phyloP scores from a whole-genome alignment of 495 filamentous ascomycete genomes.

The Tuber indicum region DNA sequence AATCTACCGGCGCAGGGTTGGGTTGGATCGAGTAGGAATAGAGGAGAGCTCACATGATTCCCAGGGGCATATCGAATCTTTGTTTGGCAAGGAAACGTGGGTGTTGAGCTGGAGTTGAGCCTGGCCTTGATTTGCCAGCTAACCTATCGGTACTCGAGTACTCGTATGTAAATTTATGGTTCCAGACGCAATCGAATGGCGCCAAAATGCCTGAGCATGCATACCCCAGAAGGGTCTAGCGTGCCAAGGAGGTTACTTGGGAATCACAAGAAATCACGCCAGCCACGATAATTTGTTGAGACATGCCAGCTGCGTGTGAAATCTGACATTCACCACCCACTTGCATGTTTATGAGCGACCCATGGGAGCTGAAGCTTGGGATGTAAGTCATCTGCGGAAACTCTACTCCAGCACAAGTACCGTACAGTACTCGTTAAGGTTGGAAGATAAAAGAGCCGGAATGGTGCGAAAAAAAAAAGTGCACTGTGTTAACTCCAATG shows the following conservation, averaged over 20 bases:
- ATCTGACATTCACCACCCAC: neutral
- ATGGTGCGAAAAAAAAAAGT: no score
- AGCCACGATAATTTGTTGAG: neutral
- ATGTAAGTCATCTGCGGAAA: no score
- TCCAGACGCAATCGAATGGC: neutral
- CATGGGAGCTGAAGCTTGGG: neutral
- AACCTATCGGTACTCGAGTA: no score
- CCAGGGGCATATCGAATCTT: neutral
- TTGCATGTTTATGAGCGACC: neutral
- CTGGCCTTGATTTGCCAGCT: neutral
- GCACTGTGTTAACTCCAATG: no score
- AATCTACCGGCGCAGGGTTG: neutral
- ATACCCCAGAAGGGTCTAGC: neutral
- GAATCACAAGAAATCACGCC: neutral
- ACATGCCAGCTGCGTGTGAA: neutral
- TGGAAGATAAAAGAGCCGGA: no score
- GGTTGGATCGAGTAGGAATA: neutral
- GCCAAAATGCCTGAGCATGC: neutral
- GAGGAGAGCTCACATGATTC: neutral
- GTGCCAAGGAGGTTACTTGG: neutral
- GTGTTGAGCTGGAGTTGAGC: neutral
- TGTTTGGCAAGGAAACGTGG: neutral
- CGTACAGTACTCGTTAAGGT: no score
- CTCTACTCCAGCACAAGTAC: no score
- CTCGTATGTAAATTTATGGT: neutral